Evolutionary conservation across 805 yeast species (phyloP), one percentile per base, ranked within the genome.

Genomic region (Saccharomyces paradoxus): DNA sequence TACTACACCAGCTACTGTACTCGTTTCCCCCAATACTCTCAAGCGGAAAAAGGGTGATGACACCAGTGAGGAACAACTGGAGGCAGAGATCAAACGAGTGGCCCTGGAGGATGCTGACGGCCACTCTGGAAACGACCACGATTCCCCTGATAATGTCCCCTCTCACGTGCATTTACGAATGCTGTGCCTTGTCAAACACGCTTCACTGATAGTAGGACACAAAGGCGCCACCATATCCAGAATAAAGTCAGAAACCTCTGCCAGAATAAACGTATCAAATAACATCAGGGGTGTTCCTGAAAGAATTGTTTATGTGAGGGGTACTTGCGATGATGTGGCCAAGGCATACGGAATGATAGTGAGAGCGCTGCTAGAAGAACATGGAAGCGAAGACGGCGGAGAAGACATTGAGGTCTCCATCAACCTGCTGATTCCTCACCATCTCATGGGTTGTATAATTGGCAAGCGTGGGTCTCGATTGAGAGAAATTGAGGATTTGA

Each of bases 401-500:
- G 71, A 77, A n/a, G 24, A 22, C 10, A 9, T 17, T 9, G 46
- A 29, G 17, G 79, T 82, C 53, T 78, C 79, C 41, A 67, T 89
- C 60, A 78, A 82, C 59, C 62, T 89, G 14, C 71, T 89, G 52
- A 77, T 89, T 29, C 94, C 96, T 4, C 90, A 87, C 68, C 83
- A 86, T 9, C 71, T 86, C 65, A 86, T 87, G 75, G 96, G 96
- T 0, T 86, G 79, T 61, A 79, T 89, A 48, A 88, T 88, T 57
- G 96, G 96, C 10, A 84, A 84, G 61, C 82, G 77, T 51, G 95
- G 95, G 22, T 73, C 80, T 26, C 80, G 82, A 61, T 83, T 89
- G 64, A 77, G 88, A 60, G 92, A 88, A 67, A 87, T 89, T 58
- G 96, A 89, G 69, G 90, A 85, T 53, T 78, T 79, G 57, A 86